Evolutionary conservation across 2,329 filamentous ascomycete species (phyloP), one percentile per base, ranked within the genome.

Genomic region (Xylariaceae sp.): DNA sequence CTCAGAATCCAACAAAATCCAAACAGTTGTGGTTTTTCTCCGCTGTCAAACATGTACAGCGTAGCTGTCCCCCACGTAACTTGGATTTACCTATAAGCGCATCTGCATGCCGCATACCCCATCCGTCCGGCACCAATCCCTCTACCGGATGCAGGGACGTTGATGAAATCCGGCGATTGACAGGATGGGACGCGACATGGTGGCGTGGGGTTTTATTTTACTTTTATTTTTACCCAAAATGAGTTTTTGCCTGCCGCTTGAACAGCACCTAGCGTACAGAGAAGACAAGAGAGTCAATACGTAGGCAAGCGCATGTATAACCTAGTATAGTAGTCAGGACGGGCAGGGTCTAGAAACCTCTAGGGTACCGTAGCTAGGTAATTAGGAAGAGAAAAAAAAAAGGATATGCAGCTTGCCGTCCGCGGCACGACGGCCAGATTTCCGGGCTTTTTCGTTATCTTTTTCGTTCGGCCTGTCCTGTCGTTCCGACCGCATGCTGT

Each of bases 121-220:
- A 14, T 26, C 29, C 26, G 14, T 7, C 24, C 34, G 23, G 23
- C 23, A 37, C 17, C 34, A 21, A 14, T 26, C 21, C 37, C 43
- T 49, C 48, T 34, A 28, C 50, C n/a, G 54, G 58, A 61, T 51
- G 54, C 47, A 48, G 34, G 21, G 46, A 33, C 46, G 54, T 60
- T 51, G 53, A 57, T n/a, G n/a, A n/a, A 31, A 58, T 58, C 58
- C 58, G 57, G 40, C 31, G n/a, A n/a, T n/a, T 36, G 29, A 36
- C 41, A 50, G 28, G 12, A 57, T 58, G 40, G 40, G 28, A 55
- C 51, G 26, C 44, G 28, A 31, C 28, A 44, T 49, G 23, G 37
- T 34, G 40, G 39, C 45, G 39, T 46, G 48, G 34, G 8, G 34
- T 36, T n/a, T 44, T 37, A 14, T 53, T 36, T 53, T 29, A 9